Conservation (phyloP, 768 basidiomycete genomes). For the Astraeus odoratus region DNA sequence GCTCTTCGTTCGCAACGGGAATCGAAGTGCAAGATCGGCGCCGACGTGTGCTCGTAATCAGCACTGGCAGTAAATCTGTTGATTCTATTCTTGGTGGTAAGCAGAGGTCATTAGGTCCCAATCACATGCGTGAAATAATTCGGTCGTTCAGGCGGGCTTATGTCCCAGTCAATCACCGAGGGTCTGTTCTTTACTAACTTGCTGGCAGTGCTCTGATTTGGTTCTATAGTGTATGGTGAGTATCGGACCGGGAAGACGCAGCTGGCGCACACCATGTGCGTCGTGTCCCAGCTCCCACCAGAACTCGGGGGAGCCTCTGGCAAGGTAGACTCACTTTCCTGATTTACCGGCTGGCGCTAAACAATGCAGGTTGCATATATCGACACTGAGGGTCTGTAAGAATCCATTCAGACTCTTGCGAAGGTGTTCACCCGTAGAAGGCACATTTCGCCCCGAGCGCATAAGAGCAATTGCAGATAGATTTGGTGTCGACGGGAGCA, state of each 20-base stretch:
- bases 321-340: conserved; percentile 43
- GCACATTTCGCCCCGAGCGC: conserved; percentile 93
- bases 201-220: neutral
- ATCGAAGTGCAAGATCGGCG: conserved; percentile 85
- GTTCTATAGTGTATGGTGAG: conserved; percentile 80
- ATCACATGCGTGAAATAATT: neutral
- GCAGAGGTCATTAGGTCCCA: conserved; percentile 6
- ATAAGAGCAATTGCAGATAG: conserved; percentile 87
- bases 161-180: conserved; percentile 93
- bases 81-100: conserved; percentile 84
- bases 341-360: neutral
- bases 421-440: conserved; percentile 32
- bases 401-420: neutral
- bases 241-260: conserved; percentile 96
- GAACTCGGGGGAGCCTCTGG: conserved; percentile 90
- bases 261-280: conserved; percentile 91
- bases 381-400: conserved; percentile 66
- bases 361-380: conserved; percentile 74
- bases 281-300: conserved; percentile 80
- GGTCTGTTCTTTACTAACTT: conserved; percentile 32
- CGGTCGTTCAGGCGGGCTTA: conserved; percentile 59
- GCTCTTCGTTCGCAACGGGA: conserved; percentile 87
- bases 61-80: conserved; percentile 89
- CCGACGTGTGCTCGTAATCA: conserved; percentile 73
- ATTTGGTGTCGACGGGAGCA: conserved; percentile 86